phyloP scores from a whole-genome alignment of 2,329 filamentous ascomycete species.

The Xylaria sp. region DNA sequence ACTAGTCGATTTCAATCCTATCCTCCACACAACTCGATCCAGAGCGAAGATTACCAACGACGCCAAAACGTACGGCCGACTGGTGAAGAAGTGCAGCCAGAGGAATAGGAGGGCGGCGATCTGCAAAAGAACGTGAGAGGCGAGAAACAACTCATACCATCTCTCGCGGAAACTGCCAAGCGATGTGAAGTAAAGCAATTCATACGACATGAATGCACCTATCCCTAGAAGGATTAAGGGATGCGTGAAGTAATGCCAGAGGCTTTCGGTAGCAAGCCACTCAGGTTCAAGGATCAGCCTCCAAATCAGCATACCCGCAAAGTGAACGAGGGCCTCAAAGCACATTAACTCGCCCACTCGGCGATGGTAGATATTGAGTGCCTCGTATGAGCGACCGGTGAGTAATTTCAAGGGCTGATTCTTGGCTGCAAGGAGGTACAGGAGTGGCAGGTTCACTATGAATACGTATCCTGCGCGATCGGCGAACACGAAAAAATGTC shows the following conservation, averaged over 20 bases:
- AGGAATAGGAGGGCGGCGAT: slow-evolving; percentile 64
- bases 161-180: slow-evolving; percentile 67
- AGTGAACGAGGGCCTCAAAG: slow-evolving; percentile 67
- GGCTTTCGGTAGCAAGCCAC: slow-evolving; percentile 54
- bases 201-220: slow-evolving; percentile 65
- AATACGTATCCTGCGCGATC: slow-evolving; percentile 66
- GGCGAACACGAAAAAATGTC: slow-evolving; percentile 66
- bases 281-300: slow-evolving; percentile 60
- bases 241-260: slow-evolving; percentile 61
- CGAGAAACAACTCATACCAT: slow-evolving; percentile 72
- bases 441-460: slow-evolving; percentile 59
- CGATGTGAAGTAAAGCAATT: slow-evolving; percentile 70
- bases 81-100: slow-evolving; percentile 67
- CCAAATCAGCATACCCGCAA: slow-evolving; percentile 65
- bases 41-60: slow-evolving; percentile 66
- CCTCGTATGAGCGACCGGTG: slow-evolving; percentile 73
- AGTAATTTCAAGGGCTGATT: slow-evolving; percentile 70
- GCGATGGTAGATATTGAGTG: slow-evolving; percentile 72
- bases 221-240: slow-evolving; percentile 65
- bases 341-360: slow-evolving; percentile 71
- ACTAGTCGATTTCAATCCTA: slow-evolving; percentile 61
- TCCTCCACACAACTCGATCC: slow-evolving; percentile 67
- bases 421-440: slow-evolving; percentile 73
- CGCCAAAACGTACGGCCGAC: slow-evolving; percentile 62
- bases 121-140: slow-evolving; percentile 67